Evolutionary conservation across 352 stramenopile genomes (phyloP).

Genomic region (Hyaloperonospora brassicae): DNA sequence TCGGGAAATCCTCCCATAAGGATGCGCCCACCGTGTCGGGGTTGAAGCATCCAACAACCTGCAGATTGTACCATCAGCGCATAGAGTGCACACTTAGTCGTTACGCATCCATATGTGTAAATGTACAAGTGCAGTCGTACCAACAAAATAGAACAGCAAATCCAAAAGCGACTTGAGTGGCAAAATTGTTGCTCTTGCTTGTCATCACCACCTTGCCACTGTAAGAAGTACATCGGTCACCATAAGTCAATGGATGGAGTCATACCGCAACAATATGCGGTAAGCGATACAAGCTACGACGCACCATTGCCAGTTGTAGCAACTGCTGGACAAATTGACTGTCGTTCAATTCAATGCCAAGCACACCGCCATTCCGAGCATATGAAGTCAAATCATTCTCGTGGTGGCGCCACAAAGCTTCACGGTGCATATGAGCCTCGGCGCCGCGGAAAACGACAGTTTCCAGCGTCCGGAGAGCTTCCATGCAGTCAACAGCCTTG

Average conservation of each 20-base stretch:
- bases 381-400: conserved; percentile 50
- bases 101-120: neutral
- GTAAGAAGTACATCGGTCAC: conserved; percentile 1
- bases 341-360: conserved; percentile 59
- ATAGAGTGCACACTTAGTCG: neutral
- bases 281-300: conserved; percentile 2
- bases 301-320: conserved; percentile 52
- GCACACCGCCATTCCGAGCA: conserved; percentile 45
- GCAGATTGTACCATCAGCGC: conserved; percentile 1
- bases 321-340: conserved; percentile 51
- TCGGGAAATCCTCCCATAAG: conserved; percentile 68
- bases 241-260: conserved; percentile 5
- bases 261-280: neutral
- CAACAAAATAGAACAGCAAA: conserved; percentile 77
- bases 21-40: conserved; percentile 67
- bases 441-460: conserved; percentile 69
- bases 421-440: conserved; percentile 68
- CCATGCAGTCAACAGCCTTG: conserved; percentile 50
- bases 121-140: conserved; percentile 21
- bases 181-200: conserved; percentile 72
- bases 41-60: conserved; percentile 63
- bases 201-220: conserved; percentile 44
- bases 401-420: conserved; percentile 56
- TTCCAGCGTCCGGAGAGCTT: conserved; percentile 67
- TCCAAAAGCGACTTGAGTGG: conserved; percentile 76